Conservation (phyloP, 2,329 filamentous ascomycete genomes). For the Cytospora piceicola region DNA sequence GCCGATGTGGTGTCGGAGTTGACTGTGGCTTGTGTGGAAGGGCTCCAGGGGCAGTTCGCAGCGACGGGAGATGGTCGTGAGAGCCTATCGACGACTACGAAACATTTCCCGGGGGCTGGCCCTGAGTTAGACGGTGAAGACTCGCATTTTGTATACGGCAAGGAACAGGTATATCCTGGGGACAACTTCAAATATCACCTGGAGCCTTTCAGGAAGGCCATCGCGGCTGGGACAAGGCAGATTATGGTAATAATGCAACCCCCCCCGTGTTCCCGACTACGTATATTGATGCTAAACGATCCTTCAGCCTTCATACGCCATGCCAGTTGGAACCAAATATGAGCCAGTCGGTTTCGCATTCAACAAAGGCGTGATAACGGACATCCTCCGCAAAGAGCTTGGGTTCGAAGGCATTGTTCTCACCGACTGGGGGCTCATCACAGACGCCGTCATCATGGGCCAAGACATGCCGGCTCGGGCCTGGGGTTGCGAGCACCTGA, state of each 20-base stretch:
- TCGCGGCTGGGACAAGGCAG: conserved; percentile 52
- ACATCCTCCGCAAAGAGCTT: conserved; percentile 50
- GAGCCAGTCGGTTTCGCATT: conserved; percentile 55
- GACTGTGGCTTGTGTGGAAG: conserved; percentile 50
- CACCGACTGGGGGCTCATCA: conserved; percentile 58
- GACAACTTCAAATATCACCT: conserved; percentile 55
- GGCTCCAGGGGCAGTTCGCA: conserved; percentile 45
- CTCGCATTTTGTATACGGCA: conserved; percentile 56
- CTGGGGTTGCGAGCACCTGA: conserved; percentile 54
- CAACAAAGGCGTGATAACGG: conserved; percentile 56
- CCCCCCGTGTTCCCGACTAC: not conserved
- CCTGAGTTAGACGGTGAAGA: conserved; percentile 55
- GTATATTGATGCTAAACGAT: not conserved
- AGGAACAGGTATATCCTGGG: conserved; percentile 55
- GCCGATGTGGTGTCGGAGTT: conserved; percentile 45
- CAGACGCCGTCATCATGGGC: conserved; percentile 46
- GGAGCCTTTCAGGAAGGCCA: conserved; percentile 54
- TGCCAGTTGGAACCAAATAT: conserved; percentile 49
- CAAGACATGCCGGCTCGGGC: conserved; percentile 52
- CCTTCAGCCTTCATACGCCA: conserved; percentile 28
- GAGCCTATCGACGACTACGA: conserved; percentile 53
- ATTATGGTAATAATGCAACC: conserved; percentile 46
- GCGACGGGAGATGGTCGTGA: conserved; percentile 41
- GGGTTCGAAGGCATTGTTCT: conserved; percentile 57
- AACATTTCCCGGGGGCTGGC: conserved; percentile 58